Conservation (phyloP, 1,139 yeast genomes). For the Arxiozyma telluris region DNA sequence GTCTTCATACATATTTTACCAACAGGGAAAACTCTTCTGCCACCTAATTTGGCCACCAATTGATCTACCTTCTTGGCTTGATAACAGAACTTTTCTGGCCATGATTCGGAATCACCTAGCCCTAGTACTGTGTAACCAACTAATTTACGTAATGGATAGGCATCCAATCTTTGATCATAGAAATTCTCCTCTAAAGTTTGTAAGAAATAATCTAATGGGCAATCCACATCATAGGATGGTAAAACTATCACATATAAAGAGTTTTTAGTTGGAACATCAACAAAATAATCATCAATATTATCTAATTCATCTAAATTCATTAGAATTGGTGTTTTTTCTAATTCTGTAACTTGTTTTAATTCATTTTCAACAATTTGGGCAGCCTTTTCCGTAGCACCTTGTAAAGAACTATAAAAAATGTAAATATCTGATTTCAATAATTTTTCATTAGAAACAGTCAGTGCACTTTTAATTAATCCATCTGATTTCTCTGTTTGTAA, state of each 20-base stretch:
- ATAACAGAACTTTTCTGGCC: slow-evolving; percentile 81
- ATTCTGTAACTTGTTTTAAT: slow-evolving; percentile 29
- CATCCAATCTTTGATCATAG: slow-evolving; percentile 79
- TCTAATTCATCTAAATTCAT: slow-evolving; percentile 72
- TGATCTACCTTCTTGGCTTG: slow-evolving; percentile 72
- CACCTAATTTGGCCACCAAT: slow-evolving; percentile 76
- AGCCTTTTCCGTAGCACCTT: slow-evolving; percentile 69
- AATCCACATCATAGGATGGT: slow-evolving; percentile 89
- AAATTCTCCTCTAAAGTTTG: slow-evolving; percentile 74
- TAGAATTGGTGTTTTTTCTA: slow-evolving; percentile 43
- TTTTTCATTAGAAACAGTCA: slow-evolving; percentile 30
- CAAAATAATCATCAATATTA: slow-evolving; percentile 76
- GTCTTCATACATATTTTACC: slow-evolving; percentile 81
- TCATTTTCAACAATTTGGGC: slow-evolving; percentile 40
- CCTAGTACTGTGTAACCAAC: slow-evolving; percentile 83
- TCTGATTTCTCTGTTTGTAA: slow-evolving; percentile 7
- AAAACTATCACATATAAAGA: slow-evolving; percentile 65
- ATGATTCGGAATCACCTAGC: slow-evolving; percentile 77
- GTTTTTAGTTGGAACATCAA: slow-evolving; percentile 47
- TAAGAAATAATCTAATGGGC: slow-evolving; percentile 81
- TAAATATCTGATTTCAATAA: slow-evolving; percentile 35
- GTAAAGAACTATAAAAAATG: slow-evolving; percentile 74
- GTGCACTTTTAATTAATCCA: slow-evolving; percentile 22
- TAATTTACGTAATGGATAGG: slow-evolving; percentile 57
- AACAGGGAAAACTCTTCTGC: slow-evolving; percentile 69